Evolutionary conservation across 495 filamentous ascomycete genomes (phyloP).

Genomic region (Aspergillus campestris): DNA sequence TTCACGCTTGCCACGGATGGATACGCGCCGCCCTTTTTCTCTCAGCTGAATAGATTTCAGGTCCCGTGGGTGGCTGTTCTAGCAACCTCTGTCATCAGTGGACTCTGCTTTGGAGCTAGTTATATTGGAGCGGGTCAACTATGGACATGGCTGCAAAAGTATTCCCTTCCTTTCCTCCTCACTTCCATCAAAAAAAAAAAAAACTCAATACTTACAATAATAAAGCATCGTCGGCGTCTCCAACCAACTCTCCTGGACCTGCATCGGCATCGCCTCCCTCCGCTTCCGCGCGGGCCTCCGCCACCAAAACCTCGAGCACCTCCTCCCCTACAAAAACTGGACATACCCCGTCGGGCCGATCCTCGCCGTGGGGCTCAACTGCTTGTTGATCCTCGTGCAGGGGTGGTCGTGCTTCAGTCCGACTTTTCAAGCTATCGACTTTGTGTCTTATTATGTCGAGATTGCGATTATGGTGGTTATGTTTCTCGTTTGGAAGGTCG

Average conservation of each 20-base stretch:
- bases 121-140: constrained; percentile 52
- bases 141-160: constrained; percentile 53
- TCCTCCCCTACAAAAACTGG: constrained; percentile 55
- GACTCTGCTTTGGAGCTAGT: constrained; percentile 51
- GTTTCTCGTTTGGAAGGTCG: constrained; percentile 42
- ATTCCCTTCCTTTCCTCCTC: constrained; percentile 3
- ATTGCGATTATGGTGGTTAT: constrained; percentile 43
- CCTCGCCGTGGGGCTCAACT: constrained; percentile 42
- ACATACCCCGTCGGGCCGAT: constrained; percentile 51
- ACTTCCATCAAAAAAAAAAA: not conserved
- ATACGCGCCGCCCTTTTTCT: constrained; percentile 41
- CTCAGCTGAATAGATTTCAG: constrained; percentile 43
- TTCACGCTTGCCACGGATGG: constrained; percentile 41
- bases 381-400: constrained; percentile 49
- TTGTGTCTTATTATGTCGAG: constrained; percentile 46
- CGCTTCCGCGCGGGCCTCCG: constrained; percentile 49
- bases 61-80: constrained; percentile 54
- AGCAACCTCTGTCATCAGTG: constrained; percentile 44
- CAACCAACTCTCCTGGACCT: constrained; percentile 55
- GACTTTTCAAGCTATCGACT: constrained; percentile 39
- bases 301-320: constrained; percentile 45
- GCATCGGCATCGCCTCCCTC: constrained; percentile 49
- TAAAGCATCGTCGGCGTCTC: constrained; percentile 50
- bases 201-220: constrained; percentile 6
- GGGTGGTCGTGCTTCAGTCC: constrained; percentile 52